These are phyloP conservation scores for Metschnikowia henanensis DNA, from an alignment of 805 yeast genomes.

Conservation along the genomic window DNA sequence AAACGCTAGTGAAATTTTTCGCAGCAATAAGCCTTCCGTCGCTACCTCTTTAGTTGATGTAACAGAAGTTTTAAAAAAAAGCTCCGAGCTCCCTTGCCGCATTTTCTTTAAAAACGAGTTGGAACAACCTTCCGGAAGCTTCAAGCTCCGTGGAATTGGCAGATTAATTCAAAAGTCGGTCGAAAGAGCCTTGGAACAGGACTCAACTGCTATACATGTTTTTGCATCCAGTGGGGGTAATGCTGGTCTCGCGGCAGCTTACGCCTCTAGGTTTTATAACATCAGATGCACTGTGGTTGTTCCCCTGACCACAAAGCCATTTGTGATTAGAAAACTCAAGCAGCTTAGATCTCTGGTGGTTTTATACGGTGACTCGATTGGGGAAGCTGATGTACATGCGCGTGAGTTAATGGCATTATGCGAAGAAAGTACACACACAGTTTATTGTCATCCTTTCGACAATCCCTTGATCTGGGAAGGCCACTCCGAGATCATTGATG, in stretches of 20 bases:
- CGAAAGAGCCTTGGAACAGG: slow-evolving; percentile 22
- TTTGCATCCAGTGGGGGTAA: slow-evolving; percentile 58
- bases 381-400: slow-evolving; percentile 51
- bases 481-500: slow-evolving; percentile 41
- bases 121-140: slow-evolving; percentile 58
- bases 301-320: slow-evolving; percentile 48
- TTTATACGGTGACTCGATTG: slow-evolving; percentile 45
- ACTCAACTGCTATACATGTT: slow-evolving; percentile 32
- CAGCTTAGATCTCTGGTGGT: slow-evolving; percentile 52
- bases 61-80: slow-evolving; percentile 19
- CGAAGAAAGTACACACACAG: slow-evolving; percentile 24
- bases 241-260: slow-evolving; percentile 56
- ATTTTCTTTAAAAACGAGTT: slow-evolving; percentile 50
- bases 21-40: slow-evolving; percentile 24
- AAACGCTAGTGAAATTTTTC: neutral
- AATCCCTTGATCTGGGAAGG: slow-evolving; percentile 55
- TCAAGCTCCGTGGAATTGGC: slow-evolving; percentile 58
- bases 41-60: slow-evolving; percentile 43
- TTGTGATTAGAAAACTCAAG: slow-evolving; percentile 46
- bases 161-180: slow-evolving; percentile 40
- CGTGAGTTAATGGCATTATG: slow-evolving; percentile 24
- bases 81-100: slow-evolving; percentile 30
- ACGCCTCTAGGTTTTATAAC: slow-evolving; percentile 37
- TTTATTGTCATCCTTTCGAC: slow-evolving; percentile 58
- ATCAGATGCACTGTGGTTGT: slow-evolving; percentile 61